Conservation (phyloP, 768 basidiomycete species). For the Tricholoma furcatifolium region DNA sequence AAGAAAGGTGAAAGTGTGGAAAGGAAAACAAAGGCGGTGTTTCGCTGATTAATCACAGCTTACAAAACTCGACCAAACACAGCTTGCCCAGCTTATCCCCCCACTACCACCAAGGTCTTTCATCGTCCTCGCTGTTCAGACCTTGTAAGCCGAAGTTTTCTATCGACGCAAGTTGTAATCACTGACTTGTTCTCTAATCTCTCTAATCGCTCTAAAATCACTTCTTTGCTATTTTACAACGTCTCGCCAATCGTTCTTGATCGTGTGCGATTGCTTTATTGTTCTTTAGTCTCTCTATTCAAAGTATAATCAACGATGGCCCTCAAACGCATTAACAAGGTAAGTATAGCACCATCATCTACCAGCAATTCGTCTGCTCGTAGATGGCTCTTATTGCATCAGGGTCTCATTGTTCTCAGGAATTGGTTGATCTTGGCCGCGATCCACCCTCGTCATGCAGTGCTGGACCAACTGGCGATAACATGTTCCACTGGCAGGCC, state of each 20-base stretch:
- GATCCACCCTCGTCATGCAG: constrained; percentile 99
- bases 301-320: constrained; percentile 62
- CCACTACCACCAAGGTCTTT: constrained; percentile 47
- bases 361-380: constrained; percentile 12
- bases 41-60: constrained; percentile 39
- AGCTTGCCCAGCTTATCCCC: constrained; percentile 42
- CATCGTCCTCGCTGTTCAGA: constrained; percentile 24
- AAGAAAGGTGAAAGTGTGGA: not conserved
- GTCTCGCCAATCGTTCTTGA: constrained; percentile 30
- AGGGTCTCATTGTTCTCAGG: constrained; percentile 50
- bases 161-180: not conserved
- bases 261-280: constrained; percentile 42
- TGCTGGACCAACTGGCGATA: constrained; percentile 95
- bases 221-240: constrained; percentile 19
- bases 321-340: constrained; percentile 99
- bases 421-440: constrained; percentile 98
- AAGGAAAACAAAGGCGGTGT: constrained; percentile 19
- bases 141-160: constrained; percentile 30
- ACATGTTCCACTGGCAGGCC: constrained; percentile 99
- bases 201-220: constrained; percentile 34
- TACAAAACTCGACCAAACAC: constrained; percentile 50
- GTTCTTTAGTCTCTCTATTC: constrained; percentile 29
- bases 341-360: constrained; percentile 24
- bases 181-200: constrained; percentile 19
- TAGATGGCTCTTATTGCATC: constrained; percentile 3